These are phyloP conservation scores for Datisca glomerata DNA, from an alignment of 306 rosid species.

Conservation along the genomic window DNA sequence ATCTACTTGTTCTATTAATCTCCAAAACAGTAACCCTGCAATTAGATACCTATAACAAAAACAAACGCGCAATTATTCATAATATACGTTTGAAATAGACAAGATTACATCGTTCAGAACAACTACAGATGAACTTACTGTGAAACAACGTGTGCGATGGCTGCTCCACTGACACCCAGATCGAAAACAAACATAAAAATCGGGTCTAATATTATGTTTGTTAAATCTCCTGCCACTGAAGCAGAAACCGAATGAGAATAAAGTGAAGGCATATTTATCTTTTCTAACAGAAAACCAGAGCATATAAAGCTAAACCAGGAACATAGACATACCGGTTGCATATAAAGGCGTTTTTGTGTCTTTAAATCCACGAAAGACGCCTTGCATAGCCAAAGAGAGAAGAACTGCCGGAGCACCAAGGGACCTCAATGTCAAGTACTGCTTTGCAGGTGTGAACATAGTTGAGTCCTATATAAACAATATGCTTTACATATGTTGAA, in stretches of 20 bases:
- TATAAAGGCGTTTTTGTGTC: constrained; percentile 88
- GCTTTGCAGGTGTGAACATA: constrained; percentile 66
- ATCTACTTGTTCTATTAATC: constrained; percentile 47
- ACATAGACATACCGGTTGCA: constrained; percentile 54
- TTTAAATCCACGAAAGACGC: constrained; percentile 88
- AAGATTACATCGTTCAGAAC: constrained; percentile 1
- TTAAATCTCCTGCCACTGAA: constrained; percentile 73
- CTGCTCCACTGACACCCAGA: constrained; percentile 79
- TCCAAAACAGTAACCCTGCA: constrained; percentile 61
- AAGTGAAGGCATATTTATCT: constrained; percentile 5
- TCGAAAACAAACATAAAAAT: constrained; percentile 55
- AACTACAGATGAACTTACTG: constrained; percentile 45
- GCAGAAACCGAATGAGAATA: constrained; percentile 16
- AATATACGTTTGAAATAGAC: not conserved
- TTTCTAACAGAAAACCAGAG: no score
- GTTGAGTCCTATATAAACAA: constrained; percentile 60
- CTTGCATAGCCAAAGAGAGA: constrained; percentile 93
- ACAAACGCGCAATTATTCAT: constrained; percentile 5
- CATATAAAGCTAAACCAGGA: no score
- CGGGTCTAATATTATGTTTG: constrained; percentile 84
- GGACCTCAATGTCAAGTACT: constrained; percentile 70
- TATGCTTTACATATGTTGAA: no score
- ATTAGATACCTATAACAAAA: constrained; percentile 48
- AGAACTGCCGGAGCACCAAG: constrained; percentile 98
- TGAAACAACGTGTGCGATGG: constrained; percentile 92